Percentiles rank a stretch among this genome's conserved stretches.
phyloP scores from a whole-genome alignment of 371 early-diverging fungal species.

The Mucor indicus region DNA sequence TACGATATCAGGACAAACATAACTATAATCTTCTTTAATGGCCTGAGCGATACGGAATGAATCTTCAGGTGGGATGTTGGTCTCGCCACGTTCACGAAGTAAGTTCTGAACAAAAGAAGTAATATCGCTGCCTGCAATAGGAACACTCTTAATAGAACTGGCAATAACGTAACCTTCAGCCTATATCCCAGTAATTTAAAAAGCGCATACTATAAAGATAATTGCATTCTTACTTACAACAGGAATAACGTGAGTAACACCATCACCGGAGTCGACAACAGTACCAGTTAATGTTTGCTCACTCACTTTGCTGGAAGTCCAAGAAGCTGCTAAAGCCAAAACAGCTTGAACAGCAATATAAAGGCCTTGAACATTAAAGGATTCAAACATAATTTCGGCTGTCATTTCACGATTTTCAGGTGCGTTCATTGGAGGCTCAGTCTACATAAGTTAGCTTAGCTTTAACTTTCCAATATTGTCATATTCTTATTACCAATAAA shows the following conservation, averaged over 20 bases:
- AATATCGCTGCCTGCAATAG: constrained; percentile 97
- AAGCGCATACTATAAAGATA: not conserved
- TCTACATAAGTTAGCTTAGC: constrained; percentile 35
- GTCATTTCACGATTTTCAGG: constrained; percentile 94
- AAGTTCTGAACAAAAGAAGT: constrained; percentile 96
- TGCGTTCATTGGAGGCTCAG: constrained; percentile 89
- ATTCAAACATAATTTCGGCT: constrained; percentile 92
- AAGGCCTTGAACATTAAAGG: constrained; percentile 85
- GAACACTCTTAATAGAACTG: constrained; percentile 95
- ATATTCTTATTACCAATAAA: constrained; percentile 57
- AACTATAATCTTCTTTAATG: constrained; percentile 95
- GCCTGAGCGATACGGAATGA: constrained; percentile 89
- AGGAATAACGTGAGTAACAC: constrained; percentile 98
- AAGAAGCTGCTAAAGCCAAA: constrained; percentile 86
- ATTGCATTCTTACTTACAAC: constrained; percentile 60
- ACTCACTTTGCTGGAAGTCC: constrained; percentile 77
- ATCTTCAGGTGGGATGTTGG: constrained; percentile 93
- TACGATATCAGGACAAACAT: constrained; percentile 95
- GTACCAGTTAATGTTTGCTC: constrained; percentile 93
- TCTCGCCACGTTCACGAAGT: constrained; percentile 92
- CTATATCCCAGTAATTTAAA: no score
- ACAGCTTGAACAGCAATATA: constrained; percentile 95
- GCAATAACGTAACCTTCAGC: constrained; percentile 98
- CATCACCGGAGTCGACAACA: constrained; percentile 97
- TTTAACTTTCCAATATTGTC: not conserved